These are phyloP conservation scores for Alternaria sp. DNA, from an alignment of 2,329 filamentous ascomycete species.

Conservation along the genomic window DNA sequence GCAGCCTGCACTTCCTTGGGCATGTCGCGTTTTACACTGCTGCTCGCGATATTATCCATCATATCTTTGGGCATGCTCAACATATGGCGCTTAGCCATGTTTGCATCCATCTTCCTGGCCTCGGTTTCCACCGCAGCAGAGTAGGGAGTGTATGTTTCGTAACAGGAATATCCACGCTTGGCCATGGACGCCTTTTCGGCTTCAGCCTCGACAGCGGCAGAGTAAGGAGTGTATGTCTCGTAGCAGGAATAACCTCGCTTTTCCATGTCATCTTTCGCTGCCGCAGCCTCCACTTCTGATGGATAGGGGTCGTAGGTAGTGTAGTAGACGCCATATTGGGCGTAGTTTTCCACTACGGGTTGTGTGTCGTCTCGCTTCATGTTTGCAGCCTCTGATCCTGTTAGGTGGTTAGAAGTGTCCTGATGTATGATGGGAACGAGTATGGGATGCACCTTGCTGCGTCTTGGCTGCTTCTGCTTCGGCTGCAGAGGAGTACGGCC, in stretches of 20 bases:
- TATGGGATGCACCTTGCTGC: background rate
- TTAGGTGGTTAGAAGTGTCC: background rate
- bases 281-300: background rate
- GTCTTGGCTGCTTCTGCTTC: background rate
- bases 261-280: background rate
- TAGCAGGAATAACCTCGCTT: slow-evolving; percentile 1
- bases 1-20: background rate
- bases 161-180: background rate
- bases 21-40: background rate
- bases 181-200: background rate
- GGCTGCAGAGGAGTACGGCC: slow-evolving; percentile 1
- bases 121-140: slow-evolving; percentile 6
- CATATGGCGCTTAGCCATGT: slow-evolving; percentile 5
- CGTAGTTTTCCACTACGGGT: background rate
- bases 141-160: slow-evolving; percentile 4
- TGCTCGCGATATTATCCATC: background rate
- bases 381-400: background rate
- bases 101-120: background rate
- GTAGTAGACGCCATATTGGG: slow-evolving; percentile 3
- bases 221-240: slow-evolving; percentile 5
- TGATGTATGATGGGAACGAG: accelerated
- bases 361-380: slow-evolving; percentile 1
- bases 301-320: background rate
- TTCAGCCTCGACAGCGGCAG: background rate
- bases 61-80: slow-evolving; percentile 3